Base-by-base conservation (phyloP, 163 green algal species). In the Scenedesmus sp. region DNA sequence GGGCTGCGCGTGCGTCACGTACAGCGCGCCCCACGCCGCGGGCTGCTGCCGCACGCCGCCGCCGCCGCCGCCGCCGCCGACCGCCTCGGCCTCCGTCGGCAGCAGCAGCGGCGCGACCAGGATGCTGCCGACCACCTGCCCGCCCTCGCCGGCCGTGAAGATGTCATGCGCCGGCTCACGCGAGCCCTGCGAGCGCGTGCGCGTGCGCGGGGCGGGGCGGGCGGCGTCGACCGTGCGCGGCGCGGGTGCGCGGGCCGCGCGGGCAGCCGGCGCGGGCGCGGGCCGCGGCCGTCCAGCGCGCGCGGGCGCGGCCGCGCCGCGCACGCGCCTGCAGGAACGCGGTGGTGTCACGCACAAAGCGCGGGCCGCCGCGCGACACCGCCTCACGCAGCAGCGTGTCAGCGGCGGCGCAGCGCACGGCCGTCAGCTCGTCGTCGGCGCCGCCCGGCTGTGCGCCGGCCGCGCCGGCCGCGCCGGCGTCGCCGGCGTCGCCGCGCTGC, bases 331-430 rank as follows among this genome's bases (percentile, higher is more conserved):
- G 53, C 13, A 77, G 69, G 20, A 60, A 77, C 1, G 33, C 26
- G n/a, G 31, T 53, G 3, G 69, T 77, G 69, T 77, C 66, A n/a
- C 54, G 34, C 69, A 77, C 53, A n/a, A 58, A 6, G 4, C 69
- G 44, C 11, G 51, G 11, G 18, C 13, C 13, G 10, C 44, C 26
- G 14, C 26, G 48, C 3, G n/a, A 26, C 42, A 66, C 3, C 31
- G 69, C 69, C 57, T 77, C 69, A 5, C 44, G 28, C 69, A 77
- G 53, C 69, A 77, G 24, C 31, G 69, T 60, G 69, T 77, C 66
- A 24, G 4, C 39, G 14, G 54, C 53, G 1, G 31, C 18, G 18
- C 64, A 28, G 15, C 31, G 47, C 54, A 58, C 11, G 24, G 65
- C 14, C 6, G 39, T 18, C 24, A 77, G 22, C 10, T 77, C 50